A percentile compares a stretch with the other conserved stretches of the same genome.
Conservation (phyloP, 75 land plant species). For the Chamaecyparis obtusa region DNA sequence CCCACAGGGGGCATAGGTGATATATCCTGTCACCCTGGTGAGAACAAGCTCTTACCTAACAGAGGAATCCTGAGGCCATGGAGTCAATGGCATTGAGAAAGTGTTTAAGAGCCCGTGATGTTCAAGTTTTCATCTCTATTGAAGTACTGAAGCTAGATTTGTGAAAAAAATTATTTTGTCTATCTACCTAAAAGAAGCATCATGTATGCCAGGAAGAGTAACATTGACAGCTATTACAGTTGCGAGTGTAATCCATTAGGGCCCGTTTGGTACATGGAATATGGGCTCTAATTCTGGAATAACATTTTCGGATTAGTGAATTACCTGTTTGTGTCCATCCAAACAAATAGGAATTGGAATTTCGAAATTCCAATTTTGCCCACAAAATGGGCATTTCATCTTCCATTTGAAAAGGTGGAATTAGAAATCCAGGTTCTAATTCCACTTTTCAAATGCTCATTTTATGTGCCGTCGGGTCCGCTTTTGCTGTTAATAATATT, state of each 20-base stretch:
- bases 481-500: no score
- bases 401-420: no score
- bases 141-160: background rate
- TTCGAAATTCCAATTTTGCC: no score
- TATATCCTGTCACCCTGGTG: background rate
- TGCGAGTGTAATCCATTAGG: background rate
- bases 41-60: background rate
- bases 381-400: no score
- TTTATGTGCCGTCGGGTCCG: no score
- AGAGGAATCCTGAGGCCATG: background rate
- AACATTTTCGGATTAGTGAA: no score
- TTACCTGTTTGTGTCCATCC: no score
- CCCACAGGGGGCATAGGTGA: background rate
- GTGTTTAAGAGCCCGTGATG: background rate
- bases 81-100: background rate
- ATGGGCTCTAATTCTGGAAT: no score
- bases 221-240: background rate
- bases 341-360: no score
- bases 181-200: background rate
- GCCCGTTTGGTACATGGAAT: no score
- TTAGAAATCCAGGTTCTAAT: no score
- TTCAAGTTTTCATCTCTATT: background rate
- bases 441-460: no score
- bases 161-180: background rate
- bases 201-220: background rate